Evolutionary conservation across 1,284 basidiomycete species (phyloP), one percentile per base, ranked within the genome.

Genomic region (Coniferiporia sulphurascens): DNA sequence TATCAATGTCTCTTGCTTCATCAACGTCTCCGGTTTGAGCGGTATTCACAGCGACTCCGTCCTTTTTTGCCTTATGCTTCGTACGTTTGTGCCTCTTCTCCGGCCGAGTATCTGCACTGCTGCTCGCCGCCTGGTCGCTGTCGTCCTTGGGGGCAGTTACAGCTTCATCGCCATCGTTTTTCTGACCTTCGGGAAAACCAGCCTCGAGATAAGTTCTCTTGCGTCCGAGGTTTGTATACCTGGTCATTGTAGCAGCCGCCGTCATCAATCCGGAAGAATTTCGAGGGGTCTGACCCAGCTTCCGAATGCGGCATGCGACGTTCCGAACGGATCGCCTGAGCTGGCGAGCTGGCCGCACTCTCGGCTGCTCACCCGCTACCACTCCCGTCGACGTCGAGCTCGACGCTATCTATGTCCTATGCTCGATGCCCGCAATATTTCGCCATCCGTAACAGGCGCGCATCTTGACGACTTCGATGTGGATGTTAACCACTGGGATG

Each of bases 181-280:
- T 27, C 66, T 69, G 55, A 67, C 70, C 22, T 71, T 69, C 43
- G 72, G 71, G 63, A 62, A 87, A 82, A 0, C 81, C 83, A 19
- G 87, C 84, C 63, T 89, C 76, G n/a, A 90, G 65, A 65, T 87
- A 83, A 7, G 83, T 85, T 54, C 88, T 77, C 69, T 91, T 91
- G 54, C 79, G 77, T 15, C 84, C 86, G 68, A 89, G 78, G 65
- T 83, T 84, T 8, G 87, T 89, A 62, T 85, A 76, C 55, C 89
- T 80, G 8, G 89, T 90, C 89, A 91, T 90, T 19, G 52, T 35
- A 22, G 38, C n/a, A 15, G 27, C 9, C 21, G 41, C n/a, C n/a
- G n/a, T n/a, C n/a, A n/a, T n/a, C n/a, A n/a, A n/a, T n/a, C n/a
- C n/a, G n/a, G n/a, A n/a, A n/a, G n/a, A n/a, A n/a, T n/a, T 55